Conservation (phyloP, 257 asterid genomes). For the Apocynum venetum region DNA sequence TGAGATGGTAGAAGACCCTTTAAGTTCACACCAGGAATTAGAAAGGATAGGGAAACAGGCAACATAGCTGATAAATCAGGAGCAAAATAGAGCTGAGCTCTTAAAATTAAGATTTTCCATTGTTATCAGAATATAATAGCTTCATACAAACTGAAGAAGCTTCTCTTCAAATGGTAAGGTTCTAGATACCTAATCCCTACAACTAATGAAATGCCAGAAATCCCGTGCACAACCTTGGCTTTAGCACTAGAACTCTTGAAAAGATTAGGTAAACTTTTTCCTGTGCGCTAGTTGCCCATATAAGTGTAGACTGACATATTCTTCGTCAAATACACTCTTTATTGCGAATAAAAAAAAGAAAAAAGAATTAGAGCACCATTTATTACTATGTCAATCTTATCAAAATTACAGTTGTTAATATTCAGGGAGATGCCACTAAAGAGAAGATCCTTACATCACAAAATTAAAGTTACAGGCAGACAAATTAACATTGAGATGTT, state of each 20-base stretch:
- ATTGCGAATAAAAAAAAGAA: background rate
- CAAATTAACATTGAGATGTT: background rate
- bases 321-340: background rate
- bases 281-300: background rate
- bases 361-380: background rate
- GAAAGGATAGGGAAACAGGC: no score
- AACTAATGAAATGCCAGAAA: no score
- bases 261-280: background rate
- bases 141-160: background rate
- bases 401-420: no score
- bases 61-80: background rate
- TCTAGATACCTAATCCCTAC: background rate
- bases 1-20: no score
- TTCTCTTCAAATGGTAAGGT: background rate
- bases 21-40: no score
- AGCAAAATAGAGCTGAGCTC: background rate
- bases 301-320: background rate
- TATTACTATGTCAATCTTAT: background rate
- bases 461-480: background rate
- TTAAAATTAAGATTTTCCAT: background rate
- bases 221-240: background rate
- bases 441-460: no score
- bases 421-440: no score
- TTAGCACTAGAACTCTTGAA: background rate
- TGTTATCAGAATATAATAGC: background rate